Evolutionary conservation across 2,329 filamentous ascomycete species (phyloP).

Genomic region (Colletotrichum godetiae): DNA sequence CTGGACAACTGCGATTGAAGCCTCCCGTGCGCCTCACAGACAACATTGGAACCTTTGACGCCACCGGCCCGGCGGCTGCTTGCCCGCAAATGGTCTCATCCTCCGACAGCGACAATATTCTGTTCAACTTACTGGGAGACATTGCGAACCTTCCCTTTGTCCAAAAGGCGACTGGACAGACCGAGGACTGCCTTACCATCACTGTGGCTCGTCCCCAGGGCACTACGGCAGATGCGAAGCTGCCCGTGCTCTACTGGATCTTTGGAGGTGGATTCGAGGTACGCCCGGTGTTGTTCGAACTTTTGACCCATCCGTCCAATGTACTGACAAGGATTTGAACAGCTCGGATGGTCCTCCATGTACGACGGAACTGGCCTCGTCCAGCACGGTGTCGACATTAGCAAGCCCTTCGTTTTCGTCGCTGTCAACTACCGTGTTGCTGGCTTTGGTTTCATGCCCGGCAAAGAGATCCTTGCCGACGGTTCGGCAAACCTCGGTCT

Average conservation of each 20-base stretch:
- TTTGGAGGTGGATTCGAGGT: constrained; percentile 62
- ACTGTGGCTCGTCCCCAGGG: constrained; percentile 59
- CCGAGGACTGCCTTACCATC: constrained; percentile 64
- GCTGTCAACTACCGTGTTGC: constrained; percentile 73
- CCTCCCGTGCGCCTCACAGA: constrained; percentile 64
- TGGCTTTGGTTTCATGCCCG: constrained; percentile 71
- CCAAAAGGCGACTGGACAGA: constrained; percentile 52
- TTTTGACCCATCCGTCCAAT: not conserved
- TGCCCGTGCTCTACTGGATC: constrained; percentile 69
- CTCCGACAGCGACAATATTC: constrained; percentile 37
- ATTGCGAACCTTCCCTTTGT: constrained; percentile 57
- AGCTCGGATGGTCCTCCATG: constrained; percentile 44
- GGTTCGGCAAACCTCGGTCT: constrained; percentile 69
- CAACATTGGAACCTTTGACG: constrained; percentile 63
- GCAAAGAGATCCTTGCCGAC: constrained; percentile 65
- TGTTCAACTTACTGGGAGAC: constrained; percentile 50
- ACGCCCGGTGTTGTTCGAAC: not conserved
- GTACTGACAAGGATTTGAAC: not conserved
- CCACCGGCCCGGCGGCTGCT: constrained; percentile 57
- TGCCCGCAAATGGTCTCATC: constrained; percentile 68
- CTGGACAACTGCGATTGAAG: constrained; percentile 67
- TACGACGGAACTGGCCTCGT: constrained; percentile 52
- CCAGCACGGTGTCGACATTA: constrained; percentile 48
- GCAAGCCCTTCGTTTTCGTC: constrained; percentile 71
- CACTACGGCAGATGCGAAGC: constrained; percentile 52